These are phyloP conservation scores for Aspergillus bridgeri DNA, from an alignment of 495 filamentous ascomycete genomes.

Conservation along the genomic window DNA sequence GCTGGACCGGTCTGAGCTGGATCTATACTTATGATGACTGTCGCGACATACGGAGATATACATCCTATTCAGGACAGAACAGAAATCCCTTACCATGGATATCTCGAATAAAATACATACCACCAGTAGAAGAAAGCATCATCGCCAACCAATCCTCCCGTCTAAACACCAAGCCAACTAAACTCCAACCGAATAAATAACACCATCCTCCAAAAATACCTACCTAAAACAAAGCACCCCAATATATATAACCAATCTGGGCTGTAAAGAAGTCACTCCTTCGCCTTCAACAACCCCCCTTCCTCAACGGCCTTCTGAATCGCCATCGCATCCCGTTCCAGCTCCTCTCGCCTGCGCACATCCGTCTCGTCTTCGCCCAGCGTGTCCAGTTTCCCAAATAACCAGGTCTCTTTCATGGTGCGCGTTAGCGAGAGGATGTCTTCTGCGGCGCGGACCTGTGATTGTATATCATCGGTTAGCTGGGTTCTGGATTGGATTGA, in stretches of 20 bases:
- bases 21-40: too few species aligned
- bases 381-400: constrained; percentile 67
- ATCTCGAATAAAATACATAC: too few species aligned
- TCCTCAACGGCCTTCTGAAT: constrained; percentile 48
- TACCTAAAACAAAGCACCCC: background rate
- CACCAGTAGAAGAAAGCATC: too few species aligned
- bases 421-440: constrained; percentile 61
- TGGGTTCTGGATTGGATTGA: background rate
- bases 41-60: too few species aligned
- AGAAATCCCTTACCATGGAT: too few species aligned
- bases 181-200: too few species aligned
- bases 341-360: constrained; percentile 38
- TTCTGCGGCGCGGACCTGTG: constrained; percentile 61
- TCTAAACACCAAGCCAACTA: background rate
- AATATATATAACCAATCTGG: background rate
- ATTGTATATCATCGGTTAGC: background rate
- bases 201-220: background rate
- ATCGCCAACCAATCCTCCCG: background rate
- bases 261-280: constrained; percentile 7
- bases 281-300: constrained; percentile 30
- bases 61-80: too few species aligned
- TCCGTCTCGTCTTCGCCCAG: constrained; percentile 50
- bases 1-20: too few species aligned
- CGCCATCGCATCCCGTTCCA: constrained; percentile 48
- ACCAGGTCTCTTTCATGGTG: constrained; percentile 69